phyloP scores from a whole-genome alignment of 495 filamentous ascomycete species.

The Acidiella bohemica region DNA sequence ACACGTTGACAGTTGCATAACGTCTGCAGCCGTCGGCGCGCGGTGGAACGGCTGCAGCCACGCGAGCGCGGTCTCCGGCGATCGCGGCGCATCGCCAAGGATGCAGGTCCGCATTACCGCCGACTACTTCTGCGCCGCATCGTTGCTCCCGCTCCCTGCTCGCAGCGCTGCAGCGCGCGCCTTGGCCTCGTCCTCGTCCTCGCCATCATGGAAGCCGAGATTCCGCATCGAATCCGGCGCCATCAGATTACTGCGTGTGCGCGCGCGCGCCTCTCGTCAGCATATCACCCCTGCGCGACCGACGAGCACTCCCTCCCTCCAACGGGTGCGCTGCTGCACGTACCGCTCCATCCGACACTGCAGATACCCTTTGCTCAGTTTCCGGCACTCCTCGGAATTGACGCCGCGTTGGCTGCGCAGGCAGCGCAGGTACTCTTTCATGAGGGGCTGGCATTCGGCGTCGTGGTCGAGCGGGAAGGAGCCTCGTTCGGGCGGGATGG shows the following conservation, averaged over 20 bases:
- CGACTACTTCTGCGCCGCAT: too few species aligned
- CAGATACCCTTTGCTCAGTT: constrained; percentile 76
- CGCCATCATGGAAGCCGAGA: constrained; percentile 70
- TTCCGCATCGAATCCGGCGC: constrained; percentile 87
- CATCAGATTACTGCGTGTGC: constrained; percentile 73
- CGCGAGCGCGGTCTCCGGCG: too few species aligned
- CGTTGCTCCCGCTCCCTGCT: too few species aligned
- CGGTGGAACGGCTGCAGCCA: too few species aligned
- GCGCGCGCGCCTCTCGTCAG: too few species aligned
- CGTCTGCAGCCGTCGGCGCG: too few species aligned
- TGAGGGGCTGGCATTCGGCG: constrained; percentile 86
- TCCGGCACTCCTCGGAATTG: constrained; percentile 74
- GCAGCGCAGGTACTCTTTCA: constrained; percentile 70
- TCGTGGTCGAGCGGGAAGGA: constrained; percentile 96
- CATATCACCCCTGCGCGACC: too few species aligned
- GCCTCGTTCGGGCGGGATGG: constrained; percentile 80
- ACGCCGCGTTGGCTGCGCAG: constrained; percentile 66
- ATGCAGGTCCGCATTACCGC: too few species aligned
- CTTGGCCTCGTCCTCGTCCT: too few species aligned
- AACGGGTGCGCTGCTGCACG: constrained; percentile 24
- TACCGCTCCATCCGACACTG: constrained; percentile 90
- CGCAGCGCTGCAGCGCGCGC: too few species aligned
- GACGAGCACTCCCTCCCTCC: background rate
- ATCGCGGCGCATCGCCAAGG: too few species aligned
- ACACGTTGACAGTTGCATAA: too few species aligned